Conservation (phyloP, 345 rosid genomes). For the Populus ilicifolia region DNA sequence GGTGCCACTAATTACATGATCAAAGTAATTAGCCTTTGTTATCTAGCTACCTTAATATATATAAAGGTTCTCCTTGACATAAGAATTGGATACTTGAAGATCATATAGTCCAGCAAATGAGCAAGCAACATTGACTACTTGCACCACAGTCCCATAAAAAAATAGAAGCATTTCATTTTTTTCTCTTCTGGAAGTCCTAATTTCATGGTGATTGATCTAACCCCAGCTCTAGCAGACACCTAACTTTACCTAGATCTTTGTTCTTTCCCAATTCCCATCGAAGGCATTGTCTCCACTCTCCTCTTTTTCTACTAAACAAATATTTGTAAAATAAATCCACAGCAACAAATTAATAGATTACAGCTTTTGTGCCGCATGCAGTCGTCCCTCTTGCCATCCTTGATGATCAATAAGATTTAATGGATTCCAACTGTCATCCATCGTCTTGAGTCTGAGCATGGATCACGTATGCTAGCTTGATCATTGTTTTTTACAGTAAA, state of each 20-base stretch:
- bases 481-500: too few relatives aligned
- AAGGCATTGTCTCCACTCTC: slow-evolving; percentile 12
- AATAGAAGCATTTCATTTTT: neutral
- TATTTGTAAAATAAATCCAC: neutral
- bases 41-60: too few relatives aligned
- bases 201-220: slow-evolving; percentile 29
- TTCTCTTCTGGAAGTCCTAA: slow-evolving; percentile 1
- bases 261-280: slow-evolving; percentile 24
- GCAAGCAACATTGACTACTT: neutral
- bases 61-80: too few relatives aligned
- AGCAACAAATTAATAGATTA: neutral
- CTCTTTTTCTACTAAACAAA: slow-evolving; percentile 12
- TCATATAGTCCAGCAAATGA: too few relatives aligned
- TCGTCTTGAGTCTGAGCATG: too few relatives aligned
- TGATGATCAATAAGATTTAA: neutral
- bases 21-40: too few relatives aligned
- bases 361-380: neutral
- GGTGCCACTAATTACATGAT: too few relatives aligned
- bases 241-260: slow-evolving; percentile 25
- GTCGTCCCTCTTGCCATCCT: neutral
- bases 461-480: too few relatives aligned
- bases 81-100: too few relatives aligned
- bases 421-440: slow-evolving; percentile 7
- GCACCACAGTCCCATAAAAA: neutral
- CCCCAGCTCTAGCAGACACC: slow-evolving; percentile 11